Conservation (phyloP, 2,329 filamentous ascomycete genomes). For the Talaromyces sp. region DNA sequence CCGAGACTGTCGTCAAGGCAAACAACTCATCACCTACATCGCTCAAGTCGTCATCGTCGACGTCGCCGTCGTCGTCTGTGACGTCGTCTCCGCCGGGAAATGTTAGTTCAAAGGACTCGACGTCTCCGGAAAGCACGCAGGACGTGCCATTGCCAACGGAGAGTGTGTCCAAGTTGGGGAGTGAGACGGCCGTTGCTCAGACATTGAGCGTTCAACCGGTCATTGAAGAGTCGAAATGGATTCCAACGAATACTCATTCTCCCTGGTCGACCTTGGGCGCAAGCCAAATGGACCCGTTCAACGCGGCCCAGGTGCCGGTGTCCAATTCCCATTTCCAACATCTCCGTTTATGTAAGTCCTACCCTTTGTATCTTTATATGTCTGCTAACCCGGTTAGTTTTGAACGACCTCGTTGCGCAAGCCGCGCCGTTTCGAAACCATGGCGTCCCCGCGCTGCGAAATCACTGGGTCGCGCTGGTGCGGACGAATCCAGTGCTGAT, state of each 20-base stretch:
- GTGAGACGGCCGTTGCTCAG: background rate
- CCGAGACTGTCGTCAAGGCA: conserved; percentile 14
- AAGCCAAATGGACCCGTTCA: conserved; percentile 32
- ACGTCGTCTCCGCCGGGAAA: background rate
- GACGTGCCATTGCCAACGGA: background rate
- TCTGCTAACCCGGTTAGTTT: conserved; percentile 18
- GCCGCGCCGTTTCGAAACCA: conserved; percentile 31
- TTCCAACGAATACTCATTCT: conserved; percentile 2
- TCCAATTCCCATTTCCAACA: conserved; percentile 33
- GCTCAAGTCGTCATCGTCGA: background rate
- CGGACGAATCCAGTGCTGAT: conserved; percentile 31
- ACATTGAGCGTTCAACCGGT: background rate
- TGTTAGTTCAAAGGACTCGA: conserved; percentile 6
- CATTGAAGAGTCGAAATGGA: conserved; percentile 7
- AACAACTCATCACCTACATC: conserved; percentile 1
- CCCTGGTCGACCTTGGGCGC: conserved; percentile 25
- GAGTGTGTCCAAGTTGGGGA: background rate
- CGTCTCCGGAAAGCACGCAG: conserved; percentile 7
- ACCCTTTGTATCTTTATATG: too few species aligned
- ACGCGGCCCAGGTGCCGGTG: conserved; percentile 28
- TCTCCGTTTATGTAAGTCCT: conserved; percentile 29
- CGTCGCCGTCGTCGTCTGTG: background rate
- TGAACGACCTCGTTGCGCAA: conserved; percentile 30
- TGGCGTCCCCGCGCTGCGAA: conserved; percentile 27
- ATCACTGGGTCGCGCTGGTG: conserved; percentile 31